These are phyloP conservation scores for Lumnitzera racemosa DNA, from an alignment of 345 rosid species.

Conservation along the genomic window DNA sequence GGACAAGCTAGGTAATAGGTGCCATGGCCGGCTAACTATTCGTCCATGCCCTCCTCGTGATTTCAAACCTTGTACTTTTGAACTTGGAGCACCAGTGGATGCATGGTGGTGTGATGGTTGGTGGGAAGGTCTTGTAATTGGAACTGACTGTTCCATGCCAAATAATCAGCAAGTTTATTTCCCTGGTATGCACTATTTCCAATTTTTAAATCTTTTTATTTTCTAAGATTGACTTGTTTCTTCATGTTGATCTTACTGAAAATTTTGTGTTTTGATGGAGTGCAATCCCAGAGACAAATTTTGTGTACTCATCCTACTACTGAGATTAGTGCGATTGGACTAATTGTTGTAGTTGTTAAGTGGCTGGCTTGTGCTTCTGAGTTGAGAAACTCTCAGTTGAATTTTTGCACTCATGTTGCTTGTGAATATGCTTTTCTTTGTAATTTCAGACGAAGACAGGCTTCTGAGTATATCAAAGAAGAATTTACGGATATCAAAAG, in stretches of 20 bases:
- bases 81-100: constrained; percentile 38
- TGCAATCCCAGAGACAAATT: too few species aligned
- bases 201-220: not conserved
- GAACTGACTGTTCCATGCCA: constrained; percentile 5
- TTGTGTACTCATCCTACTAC: too few species aligned
- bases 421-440: not conserved
- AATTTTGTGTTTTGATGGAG: not conserved
- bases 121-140: constrained; percentile 45
- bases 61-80: constrained; percentile 1
- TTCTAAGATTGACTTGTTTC: not conserved
- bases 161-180: constrained; percentile 27
- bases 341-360: not conserved
- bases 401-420: not conserved
- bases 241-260: not conserved
- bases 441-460: constrained; percentile 28
- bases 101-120: constrained; percentile 47
- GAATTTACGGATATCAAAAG: constrained; percentile 30
- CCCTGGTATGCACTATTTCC: constrained; percentile 27
- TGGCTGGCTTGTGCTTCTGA: not conserved
- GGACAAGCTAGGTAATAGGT: constrained; percentile 41
- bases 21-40: constrained; percentile 28
- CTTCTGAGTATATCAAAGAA: constrained; percentile 17
- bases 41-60: constrained; percentile 31
- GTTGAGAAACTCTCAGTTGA: not conserved
- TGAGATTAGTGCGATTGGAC: too few species aligned